These are phyloP conservation scores for Endotrypanum monterogeii DNA, from an alignment of 208 protist genomes.

Conservation along the genomic window DNA sequence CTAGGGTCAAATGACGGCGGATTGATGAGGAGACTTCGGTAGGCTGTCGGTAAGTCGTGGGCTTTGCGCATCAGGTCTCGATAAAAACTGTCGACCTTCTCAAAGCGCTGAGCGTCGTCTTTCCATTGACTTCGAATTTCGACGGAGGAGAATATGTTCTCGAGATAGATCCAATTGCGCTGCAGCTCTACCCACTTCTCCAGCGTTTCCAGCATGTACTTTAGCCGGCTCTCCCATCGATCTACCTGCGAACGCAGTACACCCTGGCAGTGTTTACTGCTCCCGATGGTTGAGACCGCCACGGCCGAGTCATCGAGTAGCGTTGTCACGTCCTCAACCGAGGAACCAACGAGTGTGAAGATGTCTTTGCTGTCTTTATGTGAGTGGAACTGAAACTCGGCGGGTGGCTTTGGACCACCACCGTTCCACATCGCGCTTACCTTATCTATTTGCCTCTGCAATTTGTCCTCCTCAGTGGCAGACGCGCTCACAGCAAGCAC, in stretches of 20 bases:
- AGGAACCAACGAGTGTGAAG: conserved; percentile 87
- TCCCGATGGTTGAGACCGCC: conserved; percentile 93
- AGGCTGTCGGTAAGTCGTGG: conserved; percentile 90
- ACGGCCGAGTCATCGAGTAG: conserved; percentile 93
- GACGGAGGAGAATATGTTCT: conserved; percentile 95
- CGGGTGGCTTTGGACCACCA: conserved; percentile 88
- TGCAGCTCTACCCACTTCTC: conserved; percentile 96
- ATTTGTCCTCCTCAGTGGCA: conserved; percentile 96
- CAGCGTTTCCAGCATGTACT: conserved; percentile 93
- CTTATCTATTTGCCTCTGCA: conserved; percentile 96
- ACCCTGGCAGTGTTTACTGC: conserved; percentile 92
- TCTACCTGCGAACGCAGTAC: conserved; percentile 93
- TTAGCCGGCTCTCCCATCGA: conserved; percentile 93
- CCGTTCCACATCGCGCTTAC: conserved; percentile 94
- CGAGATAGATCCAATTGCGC: conserved; percentile 97
- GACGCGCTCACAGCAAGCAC: conserved; percentile 93
- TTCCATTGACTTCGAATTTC: conserved; percentile 98
- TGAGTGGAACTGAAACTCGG: conserved; percentile 93
- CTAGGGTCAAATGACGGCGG: conserved; percentile 69
- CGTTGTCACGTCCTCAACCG: conserved; percentile 94
- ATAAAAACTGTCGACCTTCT: conserved; percentile 94
- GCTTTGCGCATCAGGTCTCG: conserved; percentile 95
- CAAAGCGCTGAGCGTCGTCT: conserved; percentile 95
- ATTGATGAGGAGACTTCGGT: conserved; percentile 89
- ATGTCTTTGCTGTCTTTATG: conserved; percentile 95